Percentiles rank a stretch among this genome's conserved stretches.
These are phyloP conservation scores for Suhomyces vadensis DNA, from an alignment of 805 yeast species.

Conservation along the genomic window DNA sequence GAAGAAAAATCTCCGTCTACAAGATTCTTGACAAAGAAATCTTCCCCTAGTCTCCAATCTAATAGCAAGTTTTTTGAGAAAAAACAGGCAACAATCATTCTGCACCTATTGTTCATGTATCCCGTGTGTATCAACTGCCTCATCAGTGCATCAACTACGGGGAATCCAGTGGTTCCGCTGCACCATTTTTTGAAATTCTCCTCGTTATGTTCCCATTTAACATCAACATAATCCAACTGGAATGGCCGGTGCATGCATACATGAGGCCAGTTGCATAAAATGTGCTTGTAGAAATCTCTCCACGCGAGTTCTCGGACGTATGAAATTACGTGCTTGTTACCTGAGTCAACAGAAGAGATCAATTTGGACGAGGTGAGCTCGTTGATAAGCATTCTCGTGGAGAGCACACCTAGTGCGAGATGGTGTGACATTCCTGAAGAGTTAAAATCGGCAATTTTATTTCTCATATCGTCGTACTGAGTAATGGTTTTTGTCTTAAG, in stretches of 20 bases:
- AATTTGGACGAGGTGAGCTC: conserved; percentile 19
- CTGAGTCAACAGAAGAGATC: conserved; percentile 10
- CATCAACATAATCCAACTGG: conserved; percentile 41
- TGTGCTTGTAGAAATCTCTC: conserved; percentile 58
- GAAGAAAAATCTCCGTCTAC: conserved; percentile 56
- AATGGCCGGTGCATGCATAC: conserved; percentile 52
- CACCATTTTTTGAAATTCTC: conserved; percentile 51
- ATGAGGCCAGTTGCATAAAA: conserved; percentile 51
- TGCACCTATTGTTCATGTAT: conserved; percentile 52
- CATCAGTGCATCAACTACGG: conserved; percentile 62
- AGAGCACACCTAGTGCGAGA: conserved; percentile 47
- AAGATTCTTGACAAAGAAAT: conserved; percentile 49
- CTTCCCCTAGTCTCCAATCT: conserved; percentile 59
- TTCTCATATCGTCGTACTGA: conserved; percentile 34
- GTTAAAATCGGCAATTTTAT: conserved; percentile 28
- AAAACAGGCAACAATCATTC: conserved; percentile 57
- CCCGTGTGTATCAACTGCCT: conserved; percentile 52
- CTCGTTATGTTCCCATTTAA: conserved; percentile 46
- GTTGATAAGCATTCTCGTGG: conserved; percentile 41
- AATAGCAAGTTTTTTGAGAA: conserved; percentile 49
- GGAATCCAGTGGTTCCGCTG: conserved; percentile 54
- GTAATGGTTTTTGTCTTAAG: conserved; percentile 10
- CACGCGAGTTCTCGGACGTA: conserved; percentile 59
- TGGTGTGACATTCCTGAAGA: conserved; percentile 48
- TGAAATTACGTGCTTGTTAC: conserved; percentile 23